Base-by-base conservation (phyloP, 2,329 filamentous ascomycete species). In the Colletotrichum nymphaeae region DNA sequence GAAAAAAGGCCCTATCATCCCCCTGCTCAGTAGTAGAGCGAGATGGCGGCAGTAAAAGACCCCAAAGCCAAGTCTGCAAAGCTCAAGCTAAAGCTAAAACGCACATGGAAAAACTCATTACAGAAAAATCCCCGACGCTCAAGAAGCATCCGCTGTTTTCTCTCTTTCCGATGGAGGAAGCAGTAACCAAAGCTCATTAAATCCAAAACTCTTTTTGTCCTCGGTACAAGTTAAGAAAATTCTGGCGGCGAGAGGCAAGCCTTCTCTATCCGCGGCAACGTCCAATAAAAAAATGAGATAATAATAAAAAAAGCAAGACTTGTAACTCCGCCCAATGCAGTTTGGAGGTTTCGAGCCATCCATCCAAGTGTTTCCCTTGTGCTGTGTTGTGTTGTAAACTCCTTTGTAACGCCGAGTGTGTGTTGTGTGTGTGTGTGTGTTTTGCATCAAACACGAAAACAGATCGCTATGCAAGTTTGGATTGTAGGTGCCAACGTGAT, bases 391-490 rank as follows among this genome's bases (percentile, higher is more conserved):
- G 59, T 65, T 66, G 46, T 56, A 19, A 49, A 49, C 42, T 59
- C 70, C 70, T 55, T 19, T 59, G 55, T 30, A 72, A 73, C 70
- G 70, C 70, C 70, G 22, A 55, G 59, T 69, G 63, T 46, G 55
- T 32, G 32, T 70, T 52, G 57, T 57, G 59, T 52, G 57, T 57
- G 59, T 28, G 26, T n/a, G n/a, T 67, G 63, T 67, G 53, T 73
- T 64, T 26, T 64, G 70, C 70, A 68, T 72, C 67, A 63, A 73
- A 74, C 72, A 74, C 63, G 60, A 75, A 79, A 84, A 85, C 84
- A 87, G 37, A 85, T 86, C 86, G 87, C 87, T 88, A 88, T 89
- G 87, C 87, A 88, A 55, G 82, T 86, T 85, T 85, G 84, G 84
- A 83, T 84, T 84, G 81, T 81, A 84, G 78, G 80, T 56, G 72